A percentile compares a stretch with the other conserved stretches of the same genome.
phyloP scores from a whole-genome alignment of 495 filamentous ascomycete species.

The Astrothelium macrocarpum region DNA sequence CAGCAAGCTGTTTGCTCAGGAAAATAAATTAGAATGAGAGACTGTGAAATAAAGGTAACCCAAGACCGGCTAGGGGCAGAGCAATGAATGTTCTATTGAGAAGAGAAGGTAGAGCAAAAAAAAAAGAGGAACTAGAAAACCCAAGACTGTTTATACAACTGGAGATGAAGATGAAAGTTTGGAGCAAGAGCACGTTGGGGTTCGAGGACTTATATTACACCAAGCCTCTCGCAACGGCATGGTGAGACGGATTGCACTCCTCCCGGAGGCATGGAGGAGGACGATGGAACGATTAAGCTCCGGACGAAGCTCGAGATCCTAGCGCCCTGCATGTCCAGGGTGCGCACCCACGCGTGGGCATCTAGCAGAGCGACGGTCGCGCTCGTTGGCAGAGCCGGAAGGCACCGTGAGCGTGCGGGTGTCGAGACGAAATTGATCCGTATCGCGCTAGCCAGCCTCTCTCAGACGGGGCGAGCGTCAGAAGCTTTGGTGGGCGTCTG shows the following conservation, averaged over 20 bases:
- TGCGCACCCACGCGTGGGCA: neutral
- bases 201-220: neutral
- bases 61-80: conserved; percentile 1
- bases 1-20: conserved; percentile 1
- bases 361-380: neutral
- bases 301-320: conserved; percentile 6
- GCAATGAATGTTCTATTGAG: conserved; percentile 8
- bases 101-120: conserved; percentile 6
- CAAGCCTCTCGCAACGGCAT: neutral
- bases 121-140: neutral
- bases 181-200: neutral
- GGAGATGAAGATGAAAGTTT: conserved; percentile 7
- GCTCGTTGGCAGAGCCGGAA: neutral
- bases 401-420: neutral
- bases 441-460: neutral
- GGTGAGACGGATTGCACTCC: conserved; percentile 2
- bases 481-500: conserved; percentile 2
- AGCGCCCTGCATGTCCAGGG: conserved; percentile 2
- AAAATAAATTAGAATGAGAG: neutral
- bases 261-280: conserved; percentile 1
- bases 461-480: conserved; percentile 2
- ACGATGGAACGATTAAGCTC: conserved; percentile 6
- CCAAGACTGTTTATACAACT: conserved; percentile 6
- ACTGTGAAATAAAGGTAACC: neutral
- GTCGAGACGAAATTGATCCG: neutral